Evolutionary conservation across 805 yeast species (phyloP), one percentile per base, ranked within the genome.

Genomic region (Saturnispora mendoncae): DNA sequence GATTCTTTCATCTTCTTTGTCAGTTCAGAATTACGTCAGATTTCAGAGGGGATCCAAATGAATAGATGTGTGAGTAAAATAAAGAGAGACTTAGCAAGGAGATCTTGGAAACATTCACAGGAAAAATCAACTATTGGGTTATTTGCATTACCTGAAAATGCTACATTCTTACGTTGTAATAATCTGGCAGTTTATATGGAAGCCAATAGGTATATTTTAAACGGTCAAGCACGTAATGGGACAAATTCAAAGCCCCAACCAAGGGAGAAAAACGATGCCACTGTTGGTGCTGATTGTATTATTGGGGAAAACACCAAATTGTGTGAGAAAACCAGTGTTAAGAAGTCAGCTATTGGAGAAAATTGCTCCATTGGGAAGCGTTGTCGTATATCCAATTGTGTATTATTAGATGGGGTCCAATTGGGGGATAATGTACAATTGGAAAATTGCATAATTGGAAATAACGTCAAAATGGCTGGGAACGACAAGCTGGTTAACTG

Each of bases 371-470:
- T 94, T 39, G 98, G 98, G 29, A 80, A 78, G 55, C 75, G 86
- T 46, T 90, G 95, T 60, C 78, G 92, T 51, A 71, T 92, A 43
- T 83, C 87, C 2, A 97, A 95, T 2, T 86, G 88, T 50, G 77
- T 92, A 12, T 55, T 92, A 4, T 66, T 86, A 38, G 82, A 83
- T 53, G 74, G 75, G 39, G 94, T 80, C 18, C 62, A 61, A 1
- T 65, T 92, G 28, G 94, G 76, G 36, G 95, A 90, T 58, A 96
- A 84, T 50, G 80, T 60, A 12, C 73, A 66, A 39, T 58, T 82
- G 46, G 98, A 92, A 59, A 92, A 90, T 64, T 85, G 94, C 63
- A 79, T 90, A 15, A 67, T 92, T 39, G 98, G 97, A 13, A 65
- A 68, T 32, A 64, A 66, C 36, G 88, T 80, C 1, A 64, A 62